Evolutionary conservation across 1,139 yeast genomes (phyloP).

Genomic region (Hyphopichia burtonii): DNA sequence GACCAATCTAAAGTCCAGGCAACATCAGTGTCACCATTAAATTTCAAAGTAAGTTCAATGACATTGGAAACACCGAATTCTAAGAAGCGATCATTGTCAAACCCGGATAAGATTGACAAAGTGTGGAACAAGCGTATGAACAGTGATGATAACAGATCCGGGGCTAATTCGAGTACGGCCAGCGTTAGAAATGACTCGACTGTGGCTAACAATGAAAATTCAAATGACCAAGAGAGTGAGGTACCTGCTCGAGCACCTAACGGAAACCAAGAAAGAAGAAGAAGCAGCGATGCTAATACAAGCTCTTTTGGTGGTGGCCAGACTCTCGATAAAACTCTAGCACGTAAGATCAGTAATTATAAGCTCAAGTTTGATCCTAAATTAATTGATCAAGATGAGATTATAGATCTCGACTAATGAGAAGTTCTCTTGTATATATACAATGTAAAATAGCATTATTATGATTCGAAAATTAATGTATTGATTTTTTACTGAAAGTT

Average conservation of each 20-base stretch:
- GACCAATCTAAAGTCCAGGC: not conserved
- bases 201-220: no score
- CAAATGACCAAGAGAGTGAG: not conserved
- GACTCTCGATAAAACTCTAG: not conserved
- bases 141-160: not conserved
- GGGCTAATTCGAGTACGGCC: not conserved
- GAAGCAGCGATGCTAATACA: no score
- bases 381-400: constrained; percentile 3
- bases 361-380: constrained; percentile 6
- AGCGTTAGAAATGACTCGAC: no score
- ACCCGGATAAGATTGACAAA: constrained; percentile 2
- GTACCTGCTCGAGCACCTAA: no score
- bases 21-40: constrained; percentile 6
- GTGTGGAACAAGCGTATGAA: constrained; percentile 10
- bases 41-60: constrained; percentile 6
- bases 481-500: not conserved
- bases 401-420: constrained; percentile 2
- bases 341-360: not conserved
- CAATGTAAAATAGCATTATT: not conserved
- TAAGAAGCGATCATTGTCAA: constrained; percentile 1
- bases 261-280: no score
- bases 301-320: no score
- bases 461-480: not conserved
- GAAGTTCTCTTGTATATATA: not conserved
- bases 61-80: constrained; percentile 7